Base-by-base conservation (phyloP, 2,329 filamentous ascomycete genomes). In the Trichoderma aggressivum region DNA sequence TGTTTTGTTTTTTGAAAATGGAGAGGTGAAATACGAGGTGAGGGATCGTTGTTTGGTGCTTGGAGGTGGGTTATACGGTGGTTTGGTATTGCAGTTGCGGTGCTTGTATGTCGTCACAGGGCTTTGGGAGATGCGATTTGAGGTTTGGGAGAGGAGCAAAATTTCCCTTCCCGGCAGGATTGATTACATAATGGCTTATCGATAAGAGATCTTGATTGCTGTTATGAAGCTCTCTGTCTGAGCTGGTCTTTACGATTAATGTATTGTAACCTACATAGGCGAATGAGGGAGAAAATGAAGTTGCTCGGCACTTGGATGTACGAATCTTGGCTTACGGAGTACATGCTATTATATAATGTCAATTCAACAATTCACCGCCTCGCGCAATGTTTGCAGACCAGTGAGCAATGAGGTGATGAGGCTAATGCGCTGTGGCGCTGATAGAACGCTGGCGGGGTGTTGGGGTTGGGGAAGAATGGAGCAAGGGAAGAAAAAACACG, bases 91-190 rank as follows among this genome's bases (percentile, higher is more conserved):
- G 47, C 18, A 21, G 26, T 63, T 32, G 10, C 4, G 47, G 16
- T 11, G n/a, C 3, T 50, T 32, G 26, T 16, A 63, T 69, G 66
- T 69, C 66, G 66, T 69, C 66, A 69, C 66, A 69, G 65, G 64
- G 39, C n/a, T 69, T 61, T 50, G n/a, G 64, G 64, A 47, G 36
- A 68, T 69, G 66, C 56, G 56, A 69, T 69, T 69, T 69, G 55
- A 61, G 30, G 66, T 32, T 34, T 21, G 11, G 7, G 24, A 12
- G 56, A 60, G 56, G 56, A 69, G 66, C 66, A 69, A 69, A 69
- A 69, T 69, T 69, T 69, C 66, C 66, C 58, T 60, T 69, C n/a
- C 56, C 28, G 55, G 66, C 39, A 58, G 56, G 39, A 12, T n/a
- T 61, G 39, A 26, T 69, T 69, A 69, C 56, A 34, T 69, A 69